phyloP scores from a whole-genome alignment of 805 yeast genomes.

The Lipomyces lipofer region DNA sequence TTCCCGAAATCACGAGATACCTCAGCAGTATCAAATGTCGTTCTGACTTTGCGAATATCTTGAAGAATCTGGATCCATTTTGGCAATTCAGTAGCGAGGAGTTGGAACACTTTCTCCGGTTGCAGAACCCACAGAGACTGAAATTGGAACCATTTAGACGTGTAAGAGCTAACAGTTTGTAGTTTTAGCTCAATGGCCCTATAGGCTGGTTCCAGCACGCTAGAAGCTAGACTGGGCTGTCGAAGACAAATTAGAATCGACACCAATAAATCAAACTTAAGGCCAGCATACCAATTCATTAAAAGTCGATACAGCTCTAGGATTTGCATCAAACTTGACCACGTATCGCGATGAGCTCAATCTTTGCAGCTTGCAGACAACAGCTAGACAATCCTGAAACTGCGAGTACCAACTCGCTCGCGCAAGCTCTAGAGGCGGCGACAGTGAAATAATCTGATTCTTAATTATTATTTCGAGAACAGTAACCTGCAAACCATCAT shows the following conservation, averaged over 20 bases:
- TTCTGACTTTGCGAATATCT: conserved; percentile 48
- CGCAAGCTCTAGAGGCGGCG: conserved; percentile 36
- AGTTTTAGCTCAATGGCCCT: conserved; percentile 41
- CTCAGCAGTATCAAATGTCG: conserved; percentile 54
- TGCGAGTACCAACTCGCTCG: conserved; percentile 30
- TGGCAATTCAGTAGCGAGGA: conserved; percentile 42
- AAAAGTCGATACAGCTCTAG: conserved; percentile 1
- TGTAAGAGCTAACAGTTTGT: conserved; percentile 42
- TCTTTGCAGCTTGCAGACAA: conserved; percentile 20
- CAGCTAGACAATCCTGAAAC: conserved; percentile 27
- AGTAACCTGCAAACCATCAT: conserved; percentile 7
- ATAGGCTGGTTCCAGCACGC: conserved; percentile 24
- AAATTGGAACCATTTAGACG: conserved; percentile 54
- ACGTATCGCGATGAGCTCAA: conserved; percentile 28
- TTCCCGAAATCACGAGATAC: conserved; percentile 46
- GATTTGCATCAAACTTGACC: conserved; percentile 1
- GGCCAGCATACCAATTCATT: conserved; percentile 3
- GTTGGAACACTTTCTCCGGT: conserved; percentile 43
- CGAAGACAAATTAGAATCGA: no score
- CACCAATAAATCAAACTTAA: background rate
- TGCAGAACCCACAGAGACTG: conserved; percentile 63
- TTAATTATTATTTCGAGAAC: conserved; percentile 35
- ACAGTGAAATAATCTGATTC: conserved; percentile 35
- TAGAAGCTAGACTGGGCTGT: conserved; percentile 5
- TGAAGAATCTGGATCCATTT: conserved; percentile 53